These are phyloP conservation scores for Phytophthora melonis DNA, from an alignment of 352 stramenopile species.

Conservation along the genomic window DNA sequence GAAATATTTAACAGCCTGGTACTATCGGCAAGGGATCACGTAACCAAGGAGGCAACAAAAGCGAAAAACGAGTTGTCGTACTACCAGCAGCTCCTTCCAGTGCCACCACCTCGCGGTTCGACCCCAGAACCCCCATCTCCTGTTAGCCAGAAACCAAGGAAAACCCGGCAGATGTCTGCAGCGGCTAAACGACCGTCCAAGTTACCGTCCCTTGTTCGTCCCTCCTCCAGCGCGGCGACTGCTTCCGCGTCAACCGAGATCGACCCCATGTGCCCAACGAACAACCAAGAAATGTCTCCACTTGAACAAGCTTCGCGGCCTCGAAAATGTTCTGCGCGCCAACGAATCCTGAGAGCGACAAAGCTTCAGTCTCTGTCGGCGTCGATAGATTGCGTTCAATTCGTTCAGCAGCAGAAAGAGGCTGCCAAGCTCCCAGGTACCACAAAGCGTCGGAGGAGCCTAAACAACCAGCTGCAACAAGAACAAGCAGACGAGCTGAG, in stretches of 20 bases:
- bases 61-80: constrained; percentile 65
- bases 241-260: not conserved
- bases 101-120: constrained; percentile 18
- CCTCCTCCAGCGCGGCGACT: constrained; percentile 8
- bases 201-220: constrained; percentile 25
- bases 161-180: constrained; percentile 19
- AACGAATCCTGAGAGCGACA: constrained; percentile 5
- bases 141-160: constrained; percentile 6
- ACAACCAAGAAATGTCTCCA: constrained; percentile 25
- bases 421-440: not conserved
- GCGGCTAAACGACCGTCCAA: constrained; percentile 19
- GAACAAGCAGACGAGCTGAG: constrained; percentile 28
- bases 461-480: constrained; percentile 13
- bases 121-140: not conserved
- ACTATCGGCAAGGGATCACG: constrained; percentile 45
- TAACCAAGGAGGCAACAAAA: constrained; percentile 40
- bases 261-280: not conserved
- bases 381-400: not conserved
- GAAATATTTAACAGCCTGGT: constrained; percentile 70
- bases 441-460: constrained; percentile 2
- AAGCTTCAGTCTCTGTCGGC: constrained; percentile 24
- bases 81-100: constrained; percentile 62
- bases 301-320: not conserved
- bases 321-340: constrained; percentile 7
- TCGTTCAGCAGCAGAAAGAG: not conserved